Evolutionary conservation across 1,284 basidiomycete species (phyloP), one percentile per base, ranked within the genome.

Genomic region (Xerocomus amazonicus): DNA sequence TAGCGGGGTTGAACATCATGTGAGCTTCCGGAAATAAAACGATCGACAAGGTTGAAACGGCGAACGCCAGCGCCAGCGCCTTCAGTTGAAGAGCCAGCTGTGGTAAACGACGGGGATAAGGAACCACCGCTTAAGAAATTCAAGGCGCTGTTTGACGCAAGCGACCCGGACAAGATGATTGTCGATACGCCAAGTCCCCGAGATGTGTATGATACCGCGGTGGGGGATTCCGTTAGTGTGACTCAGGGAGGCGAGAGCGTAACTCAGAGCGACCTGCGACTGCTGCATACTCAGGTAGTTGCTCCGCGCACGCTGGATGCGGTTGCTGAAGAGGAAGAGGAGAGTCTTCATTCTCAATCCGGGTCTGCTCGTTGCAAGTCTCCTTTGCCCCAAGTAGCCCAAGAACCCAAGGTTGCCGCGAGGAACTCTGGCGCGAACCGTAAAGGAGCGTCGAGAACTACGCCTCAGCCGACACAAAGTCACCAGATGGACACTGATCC

Each of bases 81-180:
- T 55, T 33, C 55, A 3, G 52, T 31, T 23, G 47, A 46, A 42
- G 56, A 49, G 42, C 59, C 35, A 9, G 27, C 45, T 12, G 51
- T 39, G 4, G 56, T 61, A 40, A 41, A 56, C 9, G 60, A 65
- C 53, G 57, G 51, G 23, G 58, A 45, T 2, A 67, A 69, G 48
- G 78, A 84, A 56, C 80, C 83, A 0, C 76, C 81, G 3, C 65
- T 80, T 19, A 87, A 87, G 60, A 84, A 80, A 60, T 87, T 82
- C 68, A 84, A 80, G 58, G 78, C 78, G 0, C 71, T 89, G 4
- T 89, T 86, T 53, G 85, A 89, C 12, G 78, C 77, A 23, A 85
- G 73, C 45, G 73, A 84, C 59, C 83, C 81, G 12, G 74, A 76
- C 50, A 72, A 68, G 35, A 59, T 68, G 45, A 44, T 52, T 16